A percentile compares a stretch with the other conserved stretches of the same genome.
These are phyloP conservation scores for Fusarium devonianum DNA, from an alignment of 2,329 filamentous ascomycete species.

Conservation along the genomic window DNA sequence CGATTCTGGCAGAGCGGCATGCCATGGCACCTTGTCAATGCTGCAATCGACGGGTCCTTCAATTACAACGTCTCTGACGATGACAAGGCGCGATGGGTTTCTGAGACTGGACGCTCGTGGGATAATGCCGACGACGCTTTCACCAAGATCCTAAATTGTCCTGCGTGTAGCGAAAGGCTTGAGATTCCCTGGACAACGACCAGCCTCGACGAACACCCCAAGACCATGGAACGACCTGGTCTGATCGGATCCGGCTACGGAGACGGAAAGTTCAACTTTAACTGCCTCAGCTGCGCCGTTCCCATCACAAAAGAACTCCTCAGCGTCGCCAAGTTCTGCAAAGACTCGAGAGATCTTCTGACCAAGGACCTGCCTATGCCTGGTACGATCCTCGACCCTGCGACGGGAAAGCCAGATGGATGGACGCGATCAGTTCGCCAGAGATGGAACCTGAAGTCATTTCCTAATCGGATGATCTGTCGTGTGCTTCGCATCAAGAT, in stretches of 20 bases:
- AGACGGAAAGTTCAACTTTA: constrained; percentile 59
- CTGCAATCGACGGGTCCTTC: constrained; percentile 62
- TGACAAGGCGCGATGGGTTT: constrained; percentile 54
- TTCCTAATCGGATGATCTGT: constrained; percentile 66
- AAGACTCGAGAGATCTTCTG: constrained; percentile 58
- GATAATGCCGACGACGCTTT: constrained; percentile 58
- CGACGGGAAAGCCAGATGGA: constrained; percentile 58
- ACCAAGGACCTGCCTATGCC: constrained; percentile 63
- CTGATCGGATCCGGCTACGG: constrained; percentile 65
- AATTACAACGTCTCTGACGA: constrained; percentile 56
- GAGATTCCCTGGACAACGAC: constrained; percentile 63
- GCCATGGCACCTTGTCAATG: constrained; percentile 66
- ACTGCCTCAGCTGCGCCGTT: constrained; percentile 60
- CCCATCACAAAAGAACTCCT: constrained; percentile 63
- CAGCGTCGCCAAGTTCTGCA: constrained; percentile 63
- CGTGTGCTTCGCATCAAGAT: constrained; percentile 54
- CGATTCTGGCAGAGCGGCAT: constrained; percentile 62
- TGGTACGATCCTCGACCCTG: constrained; percentile 68
- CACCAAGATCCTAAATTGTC: constrained; percentile 56
- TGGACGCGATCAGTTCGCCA: background rate
- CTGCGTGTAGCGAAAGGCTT: constrained; percentile 44
- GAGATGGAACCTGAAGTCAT: constrained; percentile 48
- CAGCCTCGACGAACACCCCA: constrained; percentile 26
- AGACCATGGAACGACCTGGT: constrained; percentile 29
- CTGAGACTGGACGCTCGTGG: constrained; percentile 59